Evolutionary conservation across 148 eudicot species (phyloP), one percentile per base, ranked within the genome.

Genomic region (Chenopodium berlandieri): DNA sequence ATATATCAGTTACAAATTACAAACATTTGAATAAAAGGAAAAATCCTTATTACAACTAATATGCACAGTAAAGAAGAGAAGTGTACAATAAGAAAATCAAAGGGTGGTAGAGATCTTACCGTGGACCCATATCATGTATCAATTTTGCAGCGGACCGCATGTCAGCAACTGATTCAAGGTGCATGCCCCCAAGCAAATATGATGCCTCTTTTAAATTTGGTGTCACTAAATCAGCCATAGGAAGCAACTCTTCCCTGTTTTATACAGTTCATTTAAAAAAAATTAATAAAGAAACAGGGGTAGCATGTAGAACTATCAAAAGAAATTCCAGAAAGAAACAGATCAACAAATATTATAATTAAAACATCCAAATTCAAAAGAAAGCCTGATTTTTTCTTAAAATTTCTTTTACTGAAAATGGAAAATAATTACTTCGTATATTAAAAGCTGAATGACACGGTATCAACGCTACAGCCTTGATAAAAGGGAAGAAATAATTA

Each of bases 151-250:
- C 97, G 85, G 84, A 84, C 64, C 91, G 89, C 98, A 95, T 95
- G 89, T 95, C 93, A 64, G 88, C 83, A 71, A 93, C 87, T 54
- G 98, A 88, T 85, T 91, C 89, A 84, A 95, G 69, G 75, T 81
- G 84, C 84, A 76, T 74, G 50, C 95, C 93, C 74, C 91, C 92
- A 82, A 95, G 93, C 83, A 95, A 87, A 79, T 87, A 84, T 88
- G 97, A 93, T 77, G 98, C 98, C 84, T 95, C 98, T 83, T 82
- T 95, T 70, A 95, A 68, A 89, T 95, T 95, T 78, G 98, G 97
- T 69, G 98, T 95, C 78, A 95, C 94, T 64, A 95, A 80, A 84
- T 95, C 93, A 73, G 96, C 92, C 91, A 87, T 82, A 72, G 94
- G 92, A 85, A 95, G 89, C 83, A 95, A 90, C 85, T 90, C 89